Conservation (phyloP, 805 yeast species). For the Alloascoidea africana region DNA sequence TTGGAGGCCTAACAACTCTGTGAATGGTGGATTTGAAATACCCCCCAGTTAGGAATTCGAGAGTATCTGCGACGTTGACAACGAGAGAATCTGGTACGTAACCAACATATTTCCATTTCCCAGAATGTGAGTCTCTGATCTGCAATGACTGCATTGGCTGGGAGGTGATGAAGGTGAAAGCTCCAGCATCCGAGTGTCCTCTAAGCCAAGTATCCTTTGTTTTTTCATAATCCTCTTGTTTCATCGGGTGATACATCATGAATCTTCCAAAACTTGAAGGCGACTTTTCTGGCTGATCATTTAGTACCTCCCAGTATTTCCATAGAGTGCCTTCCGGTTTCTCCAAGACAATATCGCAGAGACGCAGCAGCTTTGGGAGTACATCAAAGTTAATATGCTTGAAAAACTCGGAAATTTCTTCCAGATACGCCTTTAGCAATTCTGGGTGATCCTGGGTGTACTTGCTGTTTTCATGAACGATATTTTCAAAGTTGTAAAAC, state of each 20-base stretch:
- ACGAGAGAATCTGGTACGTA: conserved; percentile 22
- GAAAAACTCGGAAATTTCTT: conserved; percentile 26
- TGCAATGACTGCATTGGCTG: conserved; percentile 26
- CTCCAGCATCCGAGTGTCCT: conserved; percentile 31
- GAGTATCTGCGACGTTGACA: conserved; percentile 27
- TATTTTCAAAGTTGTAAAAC: conserved; percentile 27
- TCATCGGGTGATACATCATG: conserved; percentile 21
- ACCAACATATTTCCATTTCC: conserved; percentile 22
- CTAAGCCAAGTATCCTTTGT: conserved; percentile 27
- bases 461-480: conserved; percentile 20
- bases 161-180: conserved; percentile 24
- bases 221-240: conserved; percentile 15
- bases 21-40: conserved; percentile 31
- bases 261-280: conserved; percentile 27
- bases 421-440: conserved; percentile 21
- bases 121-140: conserved; percentile 20
- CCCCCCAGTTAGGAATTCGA: conserved; percentile 28
- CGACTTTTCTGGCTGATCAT: conserved; percentile 17
- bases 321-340: conserved; percentile 29
- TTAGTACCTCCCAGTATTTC: conserved; percentile 16
- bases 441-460: conserved; percentile 22
- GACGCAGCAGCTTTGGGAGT: conserved; percentile 19
- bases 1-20: conserved; percentile 31
- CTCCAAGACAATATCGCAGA: conserved; percentile 30
- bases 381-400: conserved; percentile 21